Percentiles rank a stretch among this genome's conserved stretches.
Conservation (phyloP, 2,329 filamentous ascomycete genomes). For the Biscogniauxia sp. region DNA sequence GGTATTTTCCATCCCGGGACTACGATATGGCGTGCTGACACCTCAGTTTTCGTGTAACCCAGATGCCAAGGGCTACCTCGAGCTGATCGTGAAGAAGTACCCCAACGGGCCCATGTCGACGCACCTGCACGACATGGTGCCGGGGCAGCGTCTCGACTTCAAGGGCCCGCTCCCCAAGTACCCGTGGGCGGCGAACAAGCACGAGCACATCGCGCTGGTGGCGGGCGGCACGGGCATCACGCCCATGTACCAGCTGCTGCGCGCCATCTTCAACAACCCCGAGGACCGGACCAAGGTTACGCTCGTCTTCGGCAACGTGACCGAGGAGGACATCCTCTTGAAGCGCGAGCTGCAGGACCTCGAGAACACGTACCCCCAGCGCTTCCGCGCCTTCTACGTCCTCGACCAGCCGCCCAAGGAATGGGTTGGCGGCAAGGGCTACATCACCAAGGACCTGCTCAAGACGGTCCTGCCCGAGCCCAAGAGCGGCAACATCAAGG, state of each 20-base stretch:
- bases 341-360: slow-evolving; percentile 81
- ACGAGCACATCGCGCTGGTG: slow-evolving; percentile 80
- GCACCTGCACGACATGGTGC: slow-evolving; percentile 79
- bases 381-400: slow-evolving; percentile 93
- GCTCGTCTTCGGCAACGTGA: slow-evolving; percentile 87
- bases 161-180: slow-evolving; percentile 98
- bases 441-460: slow-evolving; percentile 84
- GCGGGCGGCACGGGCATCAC: slow-evolving; percentile 97
- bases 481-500: slow-evolving; percentile 87
- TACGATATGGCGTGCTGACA: background rate
- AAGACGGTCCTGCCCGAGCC: slow-evolving; percentile 95
- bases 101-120: slow-evolving; percentile 86
- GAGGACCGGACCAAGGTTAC: slow-evolving; percentile 97
- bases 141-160: slow-evolving; percentile 81
- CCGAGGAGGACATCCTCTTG: slow-evolving; percentile 86
- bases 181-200: slow-evolving; percentile 85
- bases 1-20: too few relatives aligned
- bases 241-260: slow-evolving; percentile 93
- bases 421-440: slow-evolving; percentile 76
- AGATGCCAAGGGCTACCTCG: slow-evolving; percentile 77
- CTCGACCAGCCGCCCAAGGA: slow-evolving; percentile 79
- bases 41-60: background rate
- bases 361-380: slow-evolving; percentile 92
- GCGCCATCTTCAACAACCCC: slow-evolving; percentile 92
- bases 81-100: slow-evolving; percentile 91